A percentile compares a stretch with the other conserved stretches of the same genome.
phyloP scores from a whole-genome alignment of 1,284 basidiomycete genomes.

The Tremellales sp. region DNA sequence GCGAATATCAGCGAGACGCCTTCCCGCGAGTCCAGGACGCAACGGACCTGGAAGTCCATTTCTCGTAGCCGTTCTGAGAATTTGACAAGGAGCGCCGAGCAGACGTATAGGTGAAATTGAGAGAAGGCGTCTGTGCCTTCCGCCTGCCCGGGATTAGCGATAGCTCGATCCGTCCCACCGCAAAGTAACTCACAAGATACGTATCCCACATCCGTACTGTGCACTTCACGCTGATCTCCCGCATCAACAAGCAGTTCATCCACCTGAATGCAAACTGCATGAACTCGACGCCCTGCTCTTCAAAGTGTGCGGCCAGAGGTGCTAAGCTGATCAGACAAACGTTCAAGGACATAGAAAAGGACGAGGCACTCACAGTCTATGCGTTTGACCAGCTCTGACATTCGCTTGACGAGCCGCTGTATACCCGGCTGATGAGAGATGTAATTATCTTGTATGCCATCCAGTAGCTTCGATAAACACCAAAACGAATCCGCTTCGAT shows the following conservation, averaged over 20 bases:
- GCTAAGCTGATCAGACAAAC: too few species aligned
- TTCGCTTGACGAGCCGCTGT: conserved; percentile 80
- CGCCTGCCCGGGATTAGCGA: conserved; percentile 55
- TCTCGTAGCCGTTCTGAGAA: conserved; percentile 84
- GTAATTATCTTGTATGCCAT: conserved; percentile 97
- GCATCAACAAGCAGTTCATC: conserved; percentile 98
- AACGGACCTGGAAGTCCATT: conserved; percentile 90
- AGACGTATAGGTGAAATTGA: conserved; percentile 94
- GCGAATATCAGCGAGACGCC: background rate
- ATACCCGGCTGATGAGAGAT: conserved; percentile 93
- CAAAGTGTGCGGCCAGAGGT: conserved; percentile 74
- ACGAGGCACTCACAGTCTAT: conserved; percentile 67
- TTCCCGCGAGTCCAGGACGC: background rate
- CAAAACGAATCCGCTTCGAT: conserved; percentile 95
- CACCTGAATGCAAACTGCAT: conserved; percentile 98
- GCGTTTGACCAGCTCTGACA: conserved; percentile 85
- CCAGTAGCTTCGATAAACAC: conserved; percentile 87
- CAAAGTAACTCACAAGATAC: conserved; percentile 67
- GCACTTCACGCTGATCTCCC: conserved; percentile 89
- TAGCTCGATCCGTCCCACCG: background rate
- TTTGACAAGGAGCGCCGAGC: conserved; percentile 85
- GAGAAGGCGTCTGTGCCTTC: conserved; percentile 94
- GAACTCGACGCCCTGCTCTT: conserved; percentile 87
- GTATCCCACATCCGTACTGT: conserved; percentile 99
- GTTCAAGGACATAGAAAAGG: too few species aligned